These are phyloP conservation scores for Bruguiera hainesii DNA, from an alignment of 441 rosid species.

Conservation along the genomic window DNA sequence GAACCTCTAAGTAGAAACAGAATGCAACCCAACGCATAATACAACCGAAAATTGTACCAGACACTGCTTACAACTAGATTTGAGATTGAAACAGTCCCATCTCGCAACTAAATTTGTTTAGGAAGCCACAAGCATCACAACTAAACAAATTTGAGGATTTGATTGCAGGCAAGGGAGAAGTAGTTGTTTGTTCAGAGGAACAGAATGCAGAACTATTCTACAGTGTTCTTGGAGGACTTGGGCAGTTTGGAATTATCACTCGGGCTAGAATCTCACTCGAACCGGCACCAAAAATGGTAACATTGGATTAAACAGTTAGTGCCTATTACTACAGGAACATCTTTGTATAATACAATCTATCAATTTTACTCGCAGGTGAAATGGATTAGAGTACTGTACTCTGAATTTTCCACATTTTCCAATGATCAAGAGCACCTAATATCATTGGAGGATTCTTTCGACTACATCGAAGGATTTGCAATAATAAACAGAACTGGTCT, in stretches of 20 bases:
- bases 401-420: conserved; percentile 70
- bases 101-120: background rate
- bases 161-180: conserved; percentile 81
- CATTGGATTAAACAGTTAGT: background rate
- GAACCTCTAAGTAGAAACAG: background rate
- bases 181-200: conserved; percentile 66
- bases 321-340: background rate
- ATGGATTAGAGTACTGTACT: conserved; percentile 85
- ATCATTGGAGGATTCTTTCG: conserved; percentile 50
- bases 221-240: conserved; percentile 86
- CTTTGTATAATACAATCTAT: conserved; percentile 20
- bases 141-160: conserved; percentile 22
- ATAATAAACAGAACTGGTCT: conserved; percentile 71
- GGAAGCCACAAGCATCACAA: background rate
- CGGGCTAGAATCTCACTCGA: conserved; percentile 68
- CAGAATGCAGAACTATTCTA: conserved; percentile 72
- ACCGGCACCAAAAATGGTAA: conserved; percentile 67
- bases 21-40: background rate
- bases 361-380: conserved; percentile 51
- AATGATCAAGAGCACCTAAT: conserved; percentile 82
- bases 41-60: background rate
- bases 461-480: conserved; percentile 90
- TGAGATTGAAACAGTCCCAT: background rate
- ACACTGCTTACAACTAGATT: too few species aligned
- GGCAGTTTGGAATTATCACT: conserved; percentile 92